phyloP scores from a whole-genome alignment of 2,329 filamentous ascomycete genomes.

The Anthostomella pinea region DNA sequence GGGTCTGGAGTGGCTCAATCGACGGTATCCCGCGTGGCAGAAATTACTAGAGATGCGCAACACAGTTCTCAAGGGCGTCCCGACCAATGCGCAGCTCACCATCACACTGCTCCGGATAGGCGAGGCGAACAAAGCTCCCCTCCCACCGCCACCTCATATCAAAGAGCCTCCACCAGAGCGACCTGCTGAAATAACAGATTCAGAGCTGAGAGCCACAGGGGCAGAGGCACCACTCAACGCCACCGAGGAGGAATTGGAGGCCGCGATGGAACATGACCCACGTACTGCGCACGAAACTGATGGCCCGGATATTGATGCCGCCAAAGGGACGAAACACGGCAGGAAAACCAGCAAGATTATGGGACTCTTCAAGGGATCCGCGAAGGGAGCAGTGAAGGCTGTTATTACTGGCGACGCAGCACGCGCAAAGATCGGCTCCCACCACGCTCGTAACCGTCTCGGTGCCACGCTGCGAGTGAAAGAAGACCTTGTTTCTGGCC shows the following conservation, averaged over 20 bases:
- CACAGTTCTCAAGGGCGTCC: conserved; percentile 75
- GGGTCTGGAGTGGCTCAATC: conserved; percentile 58
- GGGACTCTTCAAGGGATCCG: conserved; percentile 64
- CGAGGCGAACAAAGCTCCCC: conserved; percentile 74
- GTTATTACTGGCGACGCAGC: conserved; percentile 68
- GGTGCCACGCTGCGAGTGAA: conserved; percentile 60
- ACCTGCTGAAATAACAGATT: conserved; percentile 39
- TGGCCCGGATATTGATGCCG: conserved; percentile 48
- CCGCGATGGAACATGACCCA: conserved; percentile 52
- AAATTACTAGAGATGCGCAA: conserved; percentile 72
- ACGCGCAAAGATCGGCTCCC: conserved; percentile 60
- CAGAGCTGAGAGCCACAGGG: conserved; percentile 48
- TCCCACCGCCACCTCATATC: conserved; percentile 56
- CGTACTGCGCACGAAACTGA: conserved; percentile 32
- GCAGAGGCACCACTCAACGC: conserved; percentile 54
- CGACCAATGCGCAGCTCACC: conserved; percentile 81
- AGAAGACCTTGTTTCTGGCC: conserved; percentile 54
- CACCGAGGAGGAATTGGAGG: conserved; percentile 61
- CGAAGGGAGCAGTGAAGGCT: conserved; percentile 70
- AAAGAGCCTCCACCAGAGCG: conserved; percentile 35
- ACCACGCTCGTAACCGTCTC: conserved; percentile 66
- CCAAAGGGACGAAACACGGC: conserved; percentile 37
- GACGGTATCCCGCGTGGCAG: conserved; percentile 66
- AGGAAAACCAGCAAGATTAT: conserved; percentile 49
- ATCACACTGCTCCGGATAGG: conserved; percentile 78